Evolutionary conservation across 2,329 filamentous ascomycete genomes (phyloP).

Genomic region (Alternaria brassicae): DNA sequence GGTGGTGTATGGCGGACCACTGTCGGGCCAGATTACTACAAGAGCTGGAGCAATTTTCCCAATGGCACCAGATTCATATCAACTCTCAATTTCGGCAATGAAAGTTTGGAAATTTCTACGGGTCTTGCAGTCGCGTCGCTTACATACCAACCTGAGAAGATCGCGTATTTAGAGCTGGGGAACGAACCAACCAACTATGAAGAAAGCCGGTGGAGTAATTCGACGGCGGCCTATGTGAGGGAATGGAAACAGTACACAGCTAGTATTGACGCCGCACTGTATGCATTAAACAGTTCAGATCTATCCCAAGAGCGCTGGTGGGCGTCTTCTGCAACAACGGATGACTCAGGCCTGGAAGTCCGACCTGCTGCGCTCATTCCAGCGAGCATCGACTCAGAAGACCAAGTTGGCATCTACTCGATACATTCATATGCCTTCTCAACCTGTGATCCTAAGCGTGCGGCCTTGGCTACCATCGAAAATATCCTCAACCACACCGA

Average conservation of each 20-base stretch:
- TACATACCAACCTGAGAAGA: conserved; percentile 15
- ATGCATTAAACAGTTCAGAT: conserved; percentile 1
- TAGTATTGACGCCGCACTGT: conserved; percentile 10
- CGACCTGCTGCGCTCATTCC: conserved; percentile 19
- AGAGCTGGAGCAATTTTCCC: conserved; percentile 20
- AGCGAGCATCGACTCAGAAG: conserved; percentile 11
- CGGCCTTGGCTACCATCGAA: conserved; percentile 10
- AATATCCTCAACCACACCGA: conserved; percentile 24
- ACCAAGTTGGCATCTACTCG: conserved; percentile 13
- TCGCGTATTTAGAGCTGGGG: conserved; percentile 17
- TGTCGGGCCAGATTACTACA: conserved; percentile 16
- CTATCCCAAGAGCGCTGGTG: conserved; percentile 15
- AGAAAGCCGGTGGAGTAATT: conserved; percentile 12
- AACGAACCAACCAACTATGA: conserved; percentile 20
- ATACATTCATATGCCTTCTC: conserved; percentile 18
- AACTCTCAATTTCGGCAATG: conserved; percentile 20
- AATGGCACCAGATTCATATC: conserved; percentile 16
- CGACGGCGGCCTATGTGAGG: conserved; percentile 13
- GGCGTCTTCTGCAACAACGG: conserved; percentile 21
- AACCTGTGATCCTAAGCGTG: conserved; percentile 11
- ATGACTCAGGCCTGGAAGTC: conserved; percentile 15
- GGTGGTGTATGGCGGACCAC: conserved; percentile 20
- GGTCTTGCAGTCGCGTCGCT: conserved; percentile 16
- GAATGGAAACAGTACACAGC: conserved; percentile 16
- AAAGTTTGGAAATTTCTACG: conserved; percentile 14